Conservation (phyloP, 345 rosid genomes). For the Eutrema yunnanense region DNA sequence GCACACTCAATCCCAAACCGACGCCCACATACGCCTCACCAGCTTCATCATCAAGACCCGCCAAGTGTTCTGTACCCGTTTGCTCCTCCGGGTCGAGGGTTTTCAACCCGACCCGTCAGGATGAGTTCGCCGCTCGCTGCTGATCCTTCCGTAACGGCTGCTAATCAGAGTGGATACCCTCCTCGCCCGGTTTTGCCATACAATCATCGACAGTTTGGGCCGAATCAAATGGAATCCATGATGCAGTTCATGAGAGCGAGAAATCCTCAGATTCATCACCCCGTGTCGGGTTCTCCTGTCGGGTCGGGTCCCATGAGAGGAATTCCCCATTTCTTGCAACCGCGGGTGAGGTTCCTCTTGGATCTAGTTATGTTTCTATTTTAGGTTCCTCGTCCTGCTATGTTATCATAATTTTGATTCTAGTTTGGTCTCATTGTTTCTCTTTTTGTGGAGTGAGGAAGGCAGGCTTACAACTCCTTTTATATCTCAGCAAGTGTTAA, state of each 20-base stretch:
- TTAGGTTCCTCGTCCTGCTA: not conserved
- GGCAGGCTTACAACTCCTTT: not conserved
- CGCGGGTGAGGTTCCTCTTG: constrained; percentile 30
- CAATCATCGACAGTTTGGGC: constrained; percentile 12
- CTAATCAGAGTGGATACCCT: constrained; percentile 28
- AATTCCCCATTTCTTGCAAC: constrained; percentile 34
- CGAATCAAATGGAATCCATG: constrained; percentile 28
- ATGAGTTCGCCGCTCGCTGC: constrained; percentile 17
- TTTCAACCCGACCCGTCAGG: constrained; percentile 39
- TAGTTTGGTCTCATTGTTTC: not conserved
- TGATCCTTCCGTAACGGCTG: constrained; percentile 27
- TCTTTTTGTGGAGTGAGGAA: not conserved
- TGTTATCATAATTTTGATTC: not conserved
- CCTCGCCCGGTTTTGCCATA: constrained; percentile 23
- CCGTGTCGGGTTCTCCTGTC: constrained; percentile 8
- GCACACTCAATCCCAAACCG: constrained; percentile 2
- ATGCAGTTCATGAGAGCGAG: constrained; percentile 28
- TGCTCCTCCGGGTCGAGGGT: constrained; percentile 67
- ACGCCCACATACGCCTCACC: constrained; percentile 14
- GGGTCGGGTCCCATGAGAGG: constrained; percentile 40
- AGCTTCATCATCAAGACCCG: constrained; percentile 14
- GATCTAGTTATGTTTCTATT: not conserved
- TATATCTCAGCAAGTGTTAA: not conserved
- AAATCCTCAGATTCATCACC: constrained; percentile 26
- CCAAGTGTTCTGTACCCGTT: constrained; percentile 44